Conservation (phyloP, 257 asterid genomes). For the Capsicum baccatum region DNA sequence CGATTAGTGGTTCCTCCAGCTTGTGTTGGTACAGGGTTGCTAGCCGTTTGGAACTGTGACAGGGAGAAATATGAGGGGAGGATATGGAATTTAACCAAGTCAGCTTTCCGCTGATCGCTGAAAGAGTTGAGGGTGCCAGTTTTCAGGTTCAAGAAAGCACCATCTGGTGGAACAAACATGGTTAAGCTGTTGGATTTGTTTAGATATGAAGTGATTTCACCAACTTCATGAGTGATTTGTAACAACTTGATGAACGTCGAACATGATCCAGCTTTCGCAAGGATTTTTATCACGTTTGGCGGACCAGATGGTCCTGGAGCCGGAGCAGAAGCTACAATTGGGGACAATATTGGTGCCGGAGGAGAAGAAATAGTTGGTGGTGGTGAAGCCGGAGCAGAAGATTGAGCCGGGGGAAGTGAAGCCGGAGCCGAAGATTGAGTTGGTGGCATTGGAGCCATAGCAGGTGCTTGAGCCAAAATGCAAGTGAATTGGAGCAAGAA, state of each 20-base stretch:
- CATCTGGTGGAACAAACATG: slow-evolving; percentile 48
- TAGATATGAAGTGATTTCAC: slow-evolving; percentile 55
- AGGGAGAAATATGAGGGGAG: slow-evolving; percentile 43
- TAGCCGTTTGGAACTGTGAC: slow-evolving; percentile 51
- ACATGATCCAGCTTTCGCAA: slow-evolving; percentile 53
- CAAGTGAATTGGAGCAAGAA: slow-evolving; percentile 29
- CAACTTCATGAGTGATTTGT: slow-evolving; percentile 52
- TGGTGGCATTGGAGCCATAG: slow-evolving; percentile 9
- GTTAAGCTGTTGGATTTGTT: slow-evolving; percentile 58
- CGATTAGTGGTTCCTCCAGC: slow-evolving; percentile 52
- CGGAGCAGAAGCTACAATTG: slow-evolving; percentile 27
- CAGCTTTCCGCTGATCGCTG: slow-evolving; percentile 45
- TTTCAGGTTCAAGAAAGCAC: slow-evolving; percentile 54
- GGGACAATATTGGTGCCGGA: not conserved
- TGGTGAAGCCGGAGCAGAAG: slow-evolving; percentile 39
- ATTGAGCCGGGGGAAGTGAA: slow-evolving; percentile 26
- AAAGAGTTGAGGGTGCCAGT: slow-evolving; percentile 50
- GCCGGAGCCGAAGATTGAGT: slow-evolving; percentile 38
- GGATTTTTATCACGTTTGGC: slow-evolving; percentile 51
- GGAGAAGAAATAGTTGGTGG: not conserved
- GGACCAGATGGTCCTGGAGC: slow-evolving; percentile 53
- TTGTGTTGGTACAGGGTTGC: slow-evolving; percentile 55
- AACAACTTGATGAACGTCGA: slow-evolving; percentile 57
- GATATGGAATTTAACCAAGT: slow-evolving; percentile 51
- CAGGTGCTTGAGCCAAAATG: slow-evolving; percentile 45